phyloP scores from a whole-genome alignment of 768 basidiomycete species.

The Termitomyces sp. region DNA sequence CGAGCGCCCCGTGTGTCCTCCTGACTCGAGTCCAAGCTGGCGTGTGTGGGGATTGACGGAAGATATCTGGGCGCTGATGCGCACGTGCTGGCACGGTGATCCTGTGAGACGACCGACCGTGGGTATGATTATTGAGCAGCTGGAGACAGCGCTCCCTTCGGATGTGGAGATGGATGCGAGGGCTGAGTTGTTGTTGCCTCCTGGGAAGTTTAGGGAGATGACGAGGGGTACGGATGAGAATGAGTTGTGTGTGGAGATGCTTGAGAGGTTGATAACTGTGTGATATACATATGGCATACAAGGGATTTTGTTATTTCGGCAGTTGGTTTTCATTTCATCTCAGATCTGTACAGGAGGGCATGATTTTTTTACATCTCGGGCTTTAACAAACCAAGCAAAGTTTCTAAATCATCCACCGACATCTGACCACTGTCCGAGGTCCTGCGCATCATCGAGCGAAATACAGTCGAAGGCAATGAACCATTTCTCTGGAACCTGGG shows the following conservation, averaged over 20 bases:
- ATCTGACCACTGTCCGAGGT: no score
- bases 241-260: neutral
- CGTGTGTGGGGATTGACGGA: slow-evolving; percentile 13
- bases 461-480: no score
- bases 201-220: slow-evolving; percentile 7
- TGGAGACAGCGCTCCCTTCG: neutral
- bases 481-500: no score
- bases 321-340: no score
- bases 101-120: slow-evolving; percentile 2
- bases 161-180: neutral
- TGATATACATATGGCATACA: neutral
- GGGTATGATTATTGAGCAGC: neutral
- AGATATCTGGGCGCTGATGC: slow-evolving; percentile 3
- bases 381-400: neutral
- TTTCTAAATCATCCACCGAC: neutral
- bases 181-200: neutral
- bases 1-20: slow-evolving; percentile 2
- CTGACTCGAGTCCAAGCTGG: slow-evolving; percentile 3
- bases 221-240: neutral
- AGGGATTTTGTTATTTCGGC: neutral
- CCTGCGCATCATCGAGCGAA: no score
- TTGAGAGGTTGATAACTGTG: neutral
- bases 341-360: neutral
- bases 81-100: neutral
- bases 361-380: no score